Conservation (phyloP, 441 rosid species). For the Brassica balearica region DNA sequence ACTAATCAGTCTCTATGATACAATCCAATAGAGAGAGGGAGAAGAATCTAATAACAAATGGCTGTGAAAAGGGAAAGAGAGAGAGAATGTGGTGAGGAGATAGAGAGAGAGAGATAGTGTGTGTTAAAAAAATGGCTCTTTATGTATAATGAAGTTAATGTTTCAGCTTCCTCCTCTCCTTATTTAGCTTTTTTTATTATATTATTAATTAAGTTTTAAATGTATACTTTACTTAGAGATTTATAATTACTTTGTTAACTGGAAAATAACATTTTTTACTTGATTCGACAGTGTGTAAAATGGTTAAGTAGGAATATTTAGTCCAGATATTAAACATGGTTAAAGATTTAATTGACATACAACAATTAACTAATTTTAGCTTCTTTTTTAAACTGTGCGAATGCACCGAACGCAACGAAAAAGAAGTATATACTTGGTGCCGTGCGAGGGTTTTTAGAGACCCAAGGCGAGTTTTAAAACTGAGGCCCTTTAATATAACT, state of each 20-base stretch:
- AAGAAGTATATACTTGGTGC: too few species aligned
- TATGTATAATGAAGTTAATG: conserved; percentile 58
- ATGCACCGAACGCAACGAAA: neutral
- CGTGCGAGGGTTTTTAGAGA: too few species aligned
- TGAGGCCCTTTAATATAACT: too few species aligned
- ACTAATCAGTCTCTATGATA: conserved; percentile 44
- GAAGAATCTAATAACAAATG: conserved; percentile 52
- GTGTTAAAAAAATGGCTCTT: conserved; percentile 19
- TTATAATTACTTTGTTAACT: conserved; percentile 22
- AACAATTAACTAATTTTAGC: neutral
- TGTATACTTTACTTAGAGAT: neutral
- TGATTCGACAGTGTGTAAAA: neutral
- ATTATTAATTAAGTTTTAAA: neutral
- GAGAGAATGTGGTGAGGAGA: conserved; percentile 37
- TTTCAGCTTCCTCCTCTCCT: conserved; percentile 50
- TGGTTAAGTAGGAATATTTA: neutral
- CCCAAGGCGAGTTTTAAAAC: too few species aligned
- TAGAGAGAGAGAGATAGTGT: conserved; percentile 28
- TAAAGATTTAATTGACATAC: neutral
- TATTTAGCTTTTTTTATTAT: conserved; percentile 34
- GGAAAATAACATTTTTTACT: neutral
- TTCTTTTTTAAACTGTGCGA: neutral
- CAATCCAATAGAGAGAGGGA: conserved; percentile 56
- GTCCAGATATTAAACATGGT: neutral
- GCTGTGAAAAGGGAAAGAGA: conserved; percentile 54